Evolutionary conservation across 805 yeast genomes (phyloP), one percentile per base, ranked within the genome.

Genomic region (Pichia occidentalis): DNA sequence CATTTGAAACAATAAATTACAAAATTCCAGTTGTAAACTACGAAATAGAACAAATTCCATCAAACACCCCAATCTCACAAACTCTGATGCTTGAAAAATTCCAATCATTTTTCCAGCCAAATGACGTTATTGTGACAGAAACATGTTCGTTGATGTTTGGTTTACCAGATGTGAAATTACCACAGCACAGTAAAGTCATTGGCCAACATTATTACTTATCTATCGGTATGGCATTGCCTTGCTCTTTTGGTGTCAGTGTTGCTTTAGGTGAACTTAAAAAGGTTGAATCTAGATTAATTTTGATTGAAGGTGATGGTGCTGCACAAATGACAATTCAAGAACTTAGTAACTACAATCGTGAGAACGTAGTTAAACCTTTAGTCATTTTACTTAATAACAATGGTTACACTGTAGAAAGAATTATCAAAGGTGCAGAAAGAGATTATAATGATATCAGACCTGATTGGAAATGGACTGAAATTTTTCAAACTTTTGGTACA

Each of bases 281-380:
- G 5, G 46, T 50, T 10, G 50, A 51, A 28, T 36, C 51, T 3
- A 72, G 95, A 50, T 67, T 87, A 32, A 66, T 85, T 16, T 64
- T 87, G 18, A 62, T 85, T 13, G 87, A 84, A 65, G 96, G 97
- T 39, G 97, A 88, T 57, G 97, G 97, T 1, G 80, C 95, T 3
- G 90, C 95, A 2, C 95, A 85, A 64, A 84, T 88, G 95, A 86
- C 96, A 4, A 68, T 82, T 39, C 95, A 88, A 67, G 97, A 88
- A 54, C 34, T 57, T 12, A 44, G 59, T 11, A 51, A 49, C 25
- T 57, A 49, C 37, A 44, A 47, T 36, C 40, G 54, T 29, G 59
- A 80, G 34, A 74, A 85, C 1, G 69, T 85, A 2, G 66, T 81
- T 29, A 73, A 72, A 25, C 85, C 95, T 17, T 73, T 80, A 29